Base-by-base conservation (phyloP, 805 yeast species). In the Wickerhamiella australiensis region DNA sequence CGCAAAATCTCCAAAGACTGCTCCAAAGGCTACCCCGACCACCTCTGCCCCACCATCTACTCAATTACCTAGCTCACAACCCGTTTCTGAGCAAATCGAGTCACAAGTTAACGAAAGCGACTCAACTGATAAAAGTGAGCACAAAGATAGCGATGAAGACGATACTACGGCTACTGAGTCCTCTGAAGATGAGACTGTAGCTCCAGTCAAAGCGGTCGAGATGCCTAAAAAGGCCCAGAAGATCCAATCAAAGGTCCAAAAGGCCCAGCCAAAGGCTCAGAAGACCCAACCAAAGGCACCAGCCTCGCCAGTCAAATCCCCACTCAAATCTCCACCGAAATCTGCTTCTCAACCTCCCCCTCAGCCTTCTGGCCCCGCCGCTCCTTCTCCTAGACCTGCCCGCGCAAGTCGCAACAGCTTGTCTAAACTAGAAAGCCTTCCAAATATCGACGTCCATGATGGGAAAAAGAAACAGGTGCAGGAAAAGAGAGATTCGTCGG, bases 381-480 rank as follows among this genome's bases (percentile, higher is more conserved):
- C 31, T 25, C 44, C 44, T 3, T 22, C 44, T 9, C 31, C 31
- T 12, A 13, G 11, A 11, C 25, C 4, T n/a, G 27, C 20, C 15
- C 44, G 44, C 17, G 25, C 15, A 15, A 22, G 31, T 8, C 31
- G n/a, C 20, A 23, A 13, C n/a, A 41, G 25, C 21, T 12, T 41
- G n/a, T 23, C 31, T 8, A 41, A 23, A 23, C 44, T 41, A 11
- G 44, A 41, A 17, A 41, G 44, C 15, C 31, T 41, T 2, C 42
- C 42, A 6, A 23, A 15, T n/a, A 22, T 41, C 13, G 31, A 41
- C 22, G 44, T 41, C 2, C 44, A 41, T 20, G 44, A 41, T 41
- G 44, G 44, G 13, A 22, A 41, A 23, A 21, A 15, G 20, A 41
- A 41, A 23, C 11, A 12, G 13, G 31, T 22, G 2, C 31, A 41